These are phyloP conservation scores for Colletotrichum simmondsii DNA, from an alignment of 2,329 filamentous ascomycete genomes.

Conservation along the genomic window DNA sequence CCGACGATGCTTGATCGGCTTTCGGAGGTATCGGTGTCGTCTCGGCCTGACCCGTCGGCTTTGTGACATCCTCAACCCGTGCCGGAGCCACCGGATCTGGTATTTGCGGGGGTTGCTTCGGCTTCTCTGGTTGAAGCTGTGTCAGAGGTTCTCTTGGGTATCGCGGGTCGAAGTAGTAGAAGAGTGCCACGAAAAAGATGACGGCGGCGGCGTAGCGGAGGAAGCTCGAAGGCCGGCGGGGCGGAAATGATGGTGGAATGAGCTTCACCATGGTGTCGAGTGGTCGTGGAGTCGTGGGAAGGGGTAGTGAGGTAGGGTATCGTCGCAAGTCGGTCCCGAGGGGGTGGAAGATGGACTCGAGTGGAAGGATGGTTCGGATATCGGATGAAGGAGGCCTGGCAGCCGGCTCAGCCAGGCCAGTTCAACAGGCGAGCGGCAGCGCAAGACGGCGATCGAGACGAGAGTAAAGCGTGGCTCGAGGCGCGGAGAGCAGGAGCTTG, in stretches of 20 bases:
- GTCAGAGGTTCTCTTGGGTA: slow-evolving; percentile 22
- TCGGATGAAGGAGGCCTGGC: slow-evolving; percentile 9
- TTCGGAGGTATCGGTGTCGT: slow-evolving; percentile 10
- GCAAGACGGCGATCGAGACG: background rate
- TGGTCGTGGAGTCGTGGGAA: background rate
- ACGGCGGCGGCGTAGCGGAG: slow-evolving; percentile 72
- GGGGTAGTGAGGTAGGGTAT: background rate
- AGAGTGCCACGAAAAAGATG: slow-evolving; percentile 62
- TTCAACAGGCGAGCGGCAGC: slow-evolving; percentile 1
- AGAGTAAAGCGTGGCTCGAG: background rate
- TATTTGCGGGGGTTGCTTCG: slow-evolving; percentile 32
- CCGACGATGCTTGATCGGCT: background rate
- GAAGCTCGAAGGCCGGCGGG: slow-evolving; percentile 55
- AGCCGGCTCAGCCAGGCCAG: slow-evolving; percentile 33
- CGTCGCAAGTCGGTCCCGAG: background rate
- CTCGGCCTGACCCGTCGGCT: slow-evolving; percentile 24
- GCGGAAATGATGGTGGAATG: slow-evolving; percentile 53
- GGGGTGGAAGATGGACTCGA: background rate
- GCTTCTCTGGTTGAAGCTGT: slow-evolving; percentile 5
- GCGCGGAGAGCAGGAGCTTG: background rate
- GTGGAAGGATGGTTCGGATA: background rate
- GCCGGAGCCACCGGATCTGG: slow-evolving; percentile 31
- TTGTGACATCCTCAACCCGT: slow-evolving; percentile 11
- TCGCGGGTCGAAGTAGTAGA: slow-evolving; percentile 43
- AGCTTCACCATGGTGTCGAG: slow-evolving; percentile 38